phyloP scores from a whole-genome alignment of 805 yeast genomes.

The Lipomyces yamanashiensis region DNA sequence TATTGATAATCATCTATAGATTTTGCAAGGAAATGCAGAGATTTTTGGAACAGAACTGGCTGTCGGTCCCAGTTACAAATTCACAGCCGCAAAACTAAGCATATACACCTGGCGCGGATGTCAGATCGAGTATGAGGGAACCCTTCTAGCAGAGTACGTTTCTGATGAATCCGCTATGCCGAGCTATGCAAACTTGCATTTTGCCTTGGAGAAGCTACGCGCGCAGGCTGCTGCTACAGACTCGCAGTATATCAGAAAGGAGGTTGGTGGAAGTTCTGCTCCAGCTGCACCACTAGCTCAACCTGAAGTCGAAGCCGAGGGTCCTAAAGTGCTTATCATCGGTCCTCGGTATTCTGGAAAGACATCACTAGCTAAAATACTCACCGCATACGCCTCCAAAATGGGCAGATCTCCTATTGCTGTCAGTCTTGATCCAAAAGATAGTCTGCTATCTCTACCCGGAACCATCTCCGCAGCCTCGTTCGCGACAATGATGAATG shows the following conservation, averaged over 20 bases:
- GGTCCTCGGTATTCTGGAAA: constrained; percentile 82
- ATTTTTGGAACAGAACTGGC: constrained; percentile 93
- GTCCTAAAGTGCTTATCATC: constrained; percentile 67
- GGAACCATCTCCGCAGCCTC: constrained; percentile 87
- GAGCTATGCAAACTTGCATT: constrained; percentile 68
- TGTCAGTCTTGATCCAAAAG: constrained; percentile 78
- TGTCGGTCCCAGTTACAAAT: constrained; percentile 62
- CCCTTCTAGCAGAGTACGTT: constrained; percentile 55
- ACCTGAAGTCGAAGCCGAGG: constrained; percentile 32
- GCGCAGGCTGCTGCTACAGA: constrained; percentile 34
- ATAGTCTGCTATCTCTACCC: constrained; percentile 69
- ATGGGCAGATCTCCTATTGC: constrained; percentile 66
- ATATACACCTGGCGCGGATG: constrained; percentile 71
- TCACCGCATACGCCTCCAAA: constrained; percentile 77
- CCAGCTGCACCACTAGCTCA: not conserved
- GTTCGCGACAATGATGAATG: constrained; percentile 76
- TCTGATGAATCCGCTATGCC: constrained; percentile 74
- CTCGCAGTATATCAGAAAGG: constrained; percentile 11
- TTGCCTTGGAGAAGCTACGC: constrained; percentile 69
- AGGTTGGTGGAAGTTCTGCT: not conserved
- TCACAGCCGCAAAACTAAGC: constrained; percentile 60
- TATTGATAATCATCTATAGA: constrained; percentile 30
- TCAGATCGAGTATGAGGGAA: constrained; percentile 54
- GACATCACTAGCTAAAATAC: constrained; percentile 68
- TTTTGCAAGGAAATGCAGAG: constrained; percentile 77